phyloP scores from a whole-genome alignment of 2,329 filamentous ascomycete genomes.

The Fusarium fujikuroi region DNA sequence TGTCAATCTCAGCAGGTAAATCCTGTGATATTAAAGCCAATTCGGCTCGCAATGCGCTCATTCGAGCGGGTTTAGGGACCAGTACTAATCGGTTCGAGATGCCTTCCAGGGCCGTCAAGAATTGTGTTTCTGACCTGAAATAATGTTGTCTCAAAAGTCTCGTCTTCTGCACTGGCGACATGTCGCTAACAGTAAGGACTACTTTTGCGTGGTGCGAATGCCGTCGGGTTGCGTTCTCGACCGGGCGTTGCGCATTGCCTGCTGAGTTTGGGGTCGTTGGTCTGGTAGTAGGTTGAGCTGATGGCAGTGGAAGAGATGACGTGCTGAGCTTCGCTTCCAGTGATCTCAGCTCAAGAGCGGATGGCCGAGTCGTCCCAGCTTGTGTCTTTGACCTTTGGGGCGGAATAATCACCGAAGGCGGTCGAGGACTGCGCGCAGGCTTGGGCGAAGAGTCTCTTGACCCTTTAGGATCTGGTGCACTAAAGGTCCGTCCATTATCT shows the following conservation, averaged over 20 bases:
- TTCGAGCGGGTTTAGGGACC: slow-evolving; percentile 82
- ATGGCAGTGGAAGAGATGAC: slow-evolving; percentile 73
- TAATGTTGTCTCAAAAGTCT: slow-evolving; percentile 82
- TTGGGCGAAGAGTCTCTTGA: slow-evolving; percentile 44
- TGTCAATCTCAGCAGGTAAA: slow-evolving; percentile 83
- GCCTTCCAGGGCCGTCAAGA: slow-evolving; percentile 81
- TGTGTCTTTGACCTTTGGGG: slow-evolving; percentile 48
- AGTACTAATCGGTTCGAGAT: slow-evolving; percentile 87
- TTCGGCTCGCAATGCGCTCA: slow-evolving; percentile 84
- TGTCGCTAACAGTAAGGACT: slow-evolving; percentile 66
- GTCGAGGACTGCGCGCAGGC: slow-evolving; percentile 40
- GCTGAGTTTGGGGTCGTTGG: slow-evolving; percentile 69
- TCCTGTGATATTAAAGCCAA: slow-evolving; percentile 84
- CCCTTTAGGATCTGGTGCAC: slow-evolving; percentile 54
- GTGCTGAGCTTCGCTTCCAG: slow-evolving; percentile 73
- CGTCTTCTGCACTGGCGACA: slow-evolving; percentile 75
- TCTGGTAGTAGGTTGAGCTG: slow-evolving; percentile 62
- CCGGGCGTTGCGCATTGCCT: slow-evolving; percentile 57
- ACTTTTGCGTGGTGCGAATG: slow-evolving; percentile 72
- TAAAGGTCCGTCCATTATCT: slow-evolving; percentile 57
- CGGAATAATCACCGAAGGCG: slow-evolving; percentile 35
- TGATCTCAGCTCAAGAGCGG: slow-evolving; percentile 63
- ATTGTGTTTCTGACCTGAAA: slow-evolving; percentile 83
- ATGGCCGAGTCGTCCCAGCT: slow-evolving; percentile 55
- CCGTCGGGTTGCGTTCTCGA: slow-evolving; percentile 63